Conservation (phyloP, 1,284 basidiomycete genomes). For the Irpex sp. region DNA sequence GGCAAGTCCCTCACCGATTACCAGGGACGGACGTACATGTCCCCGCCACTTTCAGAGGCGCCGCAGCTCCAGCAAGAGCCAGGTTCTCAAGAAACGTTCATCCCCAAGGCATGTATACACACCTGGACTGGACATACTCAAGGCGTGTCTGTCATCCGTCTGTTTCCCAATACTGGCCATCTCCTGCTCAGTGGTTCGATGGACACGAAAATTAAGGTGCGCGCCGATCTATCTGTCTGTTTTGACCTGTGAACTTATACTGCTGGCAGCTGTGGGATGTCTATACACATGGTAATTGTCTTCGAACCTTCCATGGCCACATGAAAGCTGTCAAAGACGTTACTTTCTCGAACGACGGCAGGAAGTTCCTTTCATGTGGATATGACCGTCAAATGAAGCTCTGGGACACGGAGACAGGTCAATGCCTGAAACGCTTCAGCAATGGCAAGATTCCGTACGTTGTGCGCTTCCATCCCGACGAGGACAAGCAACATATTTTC, state of each 20-base stretch:
- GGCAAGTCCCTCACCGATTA: slow-evolving; percentile 97
- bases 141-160: slow-evolving; percentile 89
- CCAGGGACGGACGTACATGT: slow-evolving; percentile 98
- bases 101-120: slow-evolving; percentile 94
- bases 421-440: slow-evolving; percentile 92
- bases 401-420: slow-evolving; percentile 99
- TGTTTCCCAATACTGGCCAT: slow-evolving; percentile 93
- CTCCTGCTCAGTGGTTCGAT: slow-evolving; percentile 91
- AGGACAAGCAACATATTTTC: slow-evolving; percentile 95
- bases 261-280: slow-evolving; percentile 88
- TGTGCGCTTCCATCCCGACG: slow-evolving; percentile 92
- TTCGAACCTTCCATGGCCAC: slow-evolving; percentile 97
- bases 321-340: slow-evolving; percentile 96
- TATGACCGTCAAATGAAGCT: slow-evolving; percentile 98
- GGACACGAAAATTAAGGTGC: slow-evolving; percentile 98
- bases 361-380: slow-evolving; percentile 86
- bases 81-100: slow-evolving; percentile 87
- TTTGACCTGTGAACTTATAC: neutral
- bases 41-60: slow-evolving; percentile 80
- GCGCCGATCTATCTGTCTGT: slow-evolving; percentile 18
- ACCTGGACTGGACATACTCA: slow-evolving; percentile 99
- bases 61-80: slow-evolving; percentile 78
- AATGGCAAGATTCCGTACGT: slow-evolving; percentile 98
- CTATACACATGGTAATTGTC: slow-evolving; percentile 94
- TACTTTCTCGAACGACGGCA: slow-evolving; percentile 91